phyloP scores from a whole-genome alignment of 1,284 basidiomycete genomes.

The Apiotrichum veenhuisii region DNA sequence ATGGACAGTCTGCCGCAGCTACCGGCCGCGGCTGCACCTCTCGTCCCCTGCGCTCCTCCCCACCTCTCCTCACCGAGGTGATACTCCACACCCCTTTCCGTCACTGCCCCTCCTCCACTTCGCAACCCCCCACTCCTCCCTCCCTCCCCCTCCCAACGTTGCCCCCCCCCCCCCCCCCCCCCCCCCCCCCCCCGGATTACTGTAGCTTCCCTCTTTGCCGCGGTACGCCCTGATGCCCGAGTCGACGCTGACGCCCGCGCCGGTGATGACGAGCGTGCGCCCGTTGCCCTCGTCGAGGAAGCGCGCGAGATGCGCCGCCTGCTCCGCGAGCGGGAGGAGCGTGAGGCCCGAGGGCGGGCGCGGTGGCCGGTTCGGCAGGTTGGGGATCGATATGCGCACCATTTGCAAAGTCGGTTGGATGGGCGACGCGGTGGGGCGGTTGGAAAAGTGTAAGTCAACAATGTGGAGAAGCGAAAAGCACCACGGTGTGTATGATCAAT shows the following conservation, averaged over 20 bases:
- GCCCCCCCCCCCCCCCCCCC: background rate
- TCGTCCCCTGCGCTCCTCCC: too few species aligned
- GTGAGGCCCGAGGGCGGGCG: constrained; percentile 51
- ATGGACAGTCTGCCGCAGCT: too few species aligned
- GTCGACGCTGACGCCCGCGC: constrained; percentile 88
- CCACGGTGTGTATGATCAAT: too few species aligned
- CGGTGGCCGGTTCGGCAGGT: constrained; percentile 61
- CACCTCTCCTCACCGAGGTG: too few species aligned
- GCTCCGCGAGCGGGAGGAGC: constrained; percentile 51
- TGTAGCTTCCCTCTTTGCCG: constrained; percentile 74
- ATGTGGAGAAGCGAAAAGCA: background rate
- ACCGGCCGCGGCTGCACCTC: too few species aligned
- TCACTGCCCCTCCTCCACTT: too few species aligned
- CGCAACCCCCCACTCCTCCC: background rate
- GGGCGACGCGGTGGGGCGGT: background rate
- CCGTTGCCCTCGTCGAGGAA: constrained; percentile 67
- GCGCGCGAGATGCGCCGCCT: constrained; percentile 61
- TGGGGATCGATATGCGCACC: constrained; percentile 68
- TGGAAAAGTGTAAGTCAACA: too few species aligned
- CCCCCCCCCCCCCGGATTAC: constrained; percentile 60
- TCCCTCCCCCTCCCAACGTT: too few species aligned
- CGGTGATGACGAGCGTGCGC: constrained; percentile 66
- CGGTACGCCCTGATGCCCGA: constrained; percentile 85
- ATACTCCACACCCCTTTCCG: too few species aligned
- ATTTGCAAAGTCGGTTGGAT: constrained; percentile 14